Evolutionary conservation across 805 yeast species (phyloP).

Genomic region (Hanseniaspora mollemarum): DNA sequence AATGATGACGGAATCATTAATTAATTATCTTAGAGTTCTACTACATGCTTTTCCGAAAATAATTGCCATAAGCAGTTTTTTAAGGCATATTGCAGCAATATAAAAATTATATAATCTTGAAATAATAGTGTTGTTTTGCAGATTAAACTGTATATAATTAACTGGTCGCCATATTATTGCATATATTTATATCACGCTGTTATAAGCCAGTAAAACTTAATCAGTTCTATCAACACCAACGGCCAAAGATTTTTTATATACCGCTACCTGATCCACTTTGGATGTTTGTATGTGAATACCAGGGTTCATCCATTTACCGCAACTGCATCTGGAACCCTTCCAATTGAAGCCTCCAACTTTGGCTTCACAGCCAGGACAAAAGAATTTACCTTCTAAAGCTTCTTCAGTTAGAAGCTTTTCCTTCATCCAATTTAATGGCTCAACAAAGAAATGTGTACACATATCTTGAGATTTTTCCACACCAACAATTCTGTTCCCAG

Average conservation of each 20-base stretch:
- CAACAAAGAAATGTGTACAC: constrained; percentile 80
- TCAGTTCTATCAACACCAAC: constrained; percentile 16
- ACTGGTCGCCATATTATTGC: too few relatives aligned
- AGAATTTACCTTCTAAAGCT: constrained; percentile 73
- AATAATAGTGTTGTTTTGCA: too few relatives aligned
- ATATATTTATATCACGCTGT: too few relatives aligned
- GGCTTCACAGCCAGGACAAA: constrained; percentile 71
- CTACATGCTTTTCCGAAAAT: too few relatives aligned
- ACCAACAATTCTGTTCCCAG: constrained; percentile 45
- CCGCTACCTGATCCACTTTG: constrained; percentile 57
- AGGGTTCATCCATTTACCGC: constrained; percentile 94
- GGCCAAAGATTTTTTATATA: constrained; percentile 18
- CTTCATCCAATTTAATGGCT: constrained; percentile 90
- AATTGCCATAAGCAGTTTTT: too few relatives aligned
- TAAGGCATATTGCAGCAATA: too few relatives aligned
- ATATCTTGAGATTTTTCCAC: constrained; percentile 43
- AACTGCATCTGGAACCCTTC: constrained; percentile 89
- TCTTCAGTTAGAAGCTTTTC: constrained; percentile 54
- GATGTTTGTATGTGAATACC: constrained; percentile 72
- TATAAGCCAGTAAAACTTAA: too few relatives aligned
- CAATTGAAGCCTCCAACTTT: constrained; percentile 89
- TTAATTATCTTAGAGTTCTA: too few relatives aligned
- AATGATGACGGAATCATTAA: too few relatives aligned
- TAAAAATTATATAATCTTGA: too few relatives aligned
- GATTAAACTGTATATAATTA: too few relatives aligned